These are phyloP conservation scores for Magnusiomyces magnusii DNA, from an alignment of 1,139 yeast species.

Conservation along the genomic window DNA sequence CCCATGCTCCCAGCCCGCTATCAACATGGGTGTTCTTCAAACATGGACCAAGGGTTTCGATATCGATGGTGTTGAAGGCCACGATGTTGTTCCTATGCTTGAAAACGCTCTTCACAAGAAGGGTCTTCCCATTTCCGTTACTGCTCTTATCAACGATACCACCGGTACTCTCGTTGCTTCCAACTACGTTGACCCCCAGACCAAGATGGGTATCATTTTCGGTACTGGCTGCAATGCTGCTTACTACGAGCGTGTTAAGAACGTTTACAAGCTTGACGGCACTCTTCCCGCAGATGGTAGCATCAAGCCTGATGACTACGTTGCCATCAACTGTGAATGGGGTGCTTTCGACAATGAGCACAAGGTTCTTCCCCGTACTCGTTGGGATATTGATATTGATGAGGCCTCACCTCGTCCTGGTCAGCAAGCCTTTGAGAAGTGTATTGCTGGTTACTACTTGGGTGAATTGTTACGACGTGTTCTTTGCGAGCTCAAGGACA, in stretches of 20 bases:
- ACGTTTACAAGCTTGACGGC: constrained; percentile 81
- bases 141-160: constrained; percentile 93
- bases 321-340: constrained; percentile 98
- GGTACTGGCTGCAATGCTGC: constrained; percentile 99
- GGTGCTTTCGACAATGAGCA: constrained; percentile 97
- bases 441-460: constrained; percentile 94
- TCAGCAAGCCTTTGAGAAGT: constrained; percentile 92
- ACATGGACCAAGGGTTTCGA: constrained; percentile 99
- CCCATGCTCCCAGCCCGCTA: constrained; percentile 80
- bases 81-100: constrained; percentile 88
- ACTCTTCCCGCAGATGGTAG: constrained; percentile 46
- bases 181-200: constrained; percentile 77
- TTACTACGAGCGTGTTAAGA: constrained; percentile 68
- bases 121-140: constrained; percentile 72
- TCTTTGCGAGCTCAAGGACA: constrained; percentile 61
- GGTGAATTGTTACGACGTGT: constrained; percentile 87
- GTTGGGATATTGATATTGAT: constrained; percentile 76
- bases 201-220: constrained; percentile 92
- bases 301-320: constrained; percentile 53
- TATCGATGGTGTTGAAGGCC: constrained; percentile 87
- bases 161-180: constrained; percentile 97
- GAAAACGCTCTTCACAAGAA: constrained; percentile 60
- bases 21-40: constrained; percentile 80
- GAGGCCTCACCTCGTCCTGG: constrained; percentile 90
- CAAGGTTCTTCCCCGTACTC: constrained; percentile 70